Evolutionary conservation across 2,329 filamentous ascomycete genomes (phyloP), one percentile per base, ranked within the genome.

Genomic region (Epichloe festucae): DNA sequence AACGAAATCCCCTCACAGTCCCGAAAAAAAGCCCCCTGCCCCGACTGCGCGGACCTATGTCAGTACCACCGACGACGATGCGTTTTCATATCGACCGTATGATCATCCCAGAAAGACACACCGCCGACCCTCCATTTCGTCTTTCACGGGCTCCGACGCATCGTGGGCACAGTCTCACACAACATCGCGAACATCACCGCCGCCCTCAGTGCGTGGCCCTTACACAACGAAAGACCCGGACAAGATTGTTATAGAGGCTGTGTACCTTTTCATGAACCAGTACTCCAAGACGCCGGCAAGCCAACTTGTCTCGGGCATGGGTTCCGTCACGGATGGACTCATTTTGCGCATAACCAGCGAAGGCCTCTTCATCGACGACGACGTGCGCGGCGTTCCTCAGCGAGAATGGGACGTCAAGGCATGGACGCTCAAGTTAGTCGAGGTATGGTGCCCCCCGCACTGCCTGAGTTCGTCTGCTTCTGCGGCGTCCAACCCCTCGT

Each of bases 321-420:
- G 85, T 17, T 77, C 84, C 46, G 89, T 97, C 35, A 95, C 90
- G 2, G 90, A 98, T 63, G 93, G 93, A 0, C 75, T 98, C 45
- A 87, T 97, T 55, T 76, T 98, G 55, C 86, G 87, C 49, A 93
- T 97, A 62, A 91, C 88, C 11, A 95, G 89, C 1, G 91, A 95
- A 66, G 93, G 93, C 17, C 77, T 97, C 50, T 97, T 97, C 70
- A 93, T 98, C 63, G 93, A 98, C 65, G 93, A 98, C 66, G 93
- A 97, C 66, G 80, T 96, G 49, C 83, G 90, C 44, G 82, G 83
- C 55, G 88, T 96, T 15, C 84, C 88, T n/a, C 89, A 97, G 69
- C 82, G 93, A 54, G 93, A 98, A 70, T 98, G 93, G 93, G 93
- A 98, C 66, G 82, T 97, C 63, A 97, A 97, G 69, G 90, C 91